Evolutionary conservation across 2,329 filamentous ascomycete species (phyloP).

Genomic region (Myriosclerotinia scirpicola): DNA sequence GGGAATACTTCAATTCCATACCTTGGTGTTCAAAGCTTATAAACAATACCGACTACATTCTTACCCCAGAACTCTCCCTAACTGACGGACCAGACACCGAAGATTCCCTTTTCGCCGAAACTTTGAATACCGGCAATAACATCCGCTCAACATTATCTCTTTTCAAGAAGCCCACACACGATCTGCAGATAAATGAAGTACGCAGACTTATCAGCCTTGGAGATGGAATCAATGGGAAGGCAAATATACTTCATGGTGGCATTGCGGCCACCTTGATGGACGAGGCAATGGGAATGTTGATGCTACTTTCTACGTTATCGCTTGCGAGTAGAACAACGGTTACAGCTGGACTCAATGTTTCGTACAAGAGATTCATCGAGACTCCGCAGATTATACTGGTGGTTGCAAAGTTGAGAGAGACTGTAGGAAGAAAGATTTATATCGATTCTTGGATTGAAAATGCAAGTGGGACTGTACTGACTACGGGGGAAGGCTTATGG

Average conservation of each 20-base stretch:
- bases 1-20: slow-evolving; percentile 42
- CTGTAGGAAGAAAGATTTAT: slow-evolving; percentile 54
- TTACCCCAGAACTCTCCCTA: slow-evolving; percentile 45
- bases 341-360: slow-evolving; percentile 55
- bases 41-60: slow-evolving; percentile 44
- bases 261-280: slow-evolving; percentile 59
- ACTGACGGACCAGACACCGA: slow-evolving; percentile 44
- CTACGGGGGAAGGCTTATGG: slow-evolving; percentile 53
- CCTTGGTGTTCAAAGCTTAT: slow-evolving; percentile 53
- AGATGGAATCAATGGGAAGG: slow-evolving; percentile 53
- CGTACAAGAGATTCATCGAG: slow-evolving; percentile 51
- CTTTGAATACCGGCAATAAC: slow-evolving; percentile 52
- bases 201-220: slow-evolving; percentile 45
- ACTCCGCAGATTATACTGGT: slow-evolving; percentile 51
- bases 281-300: slow-evolving; percentile 54
- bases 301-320: slow-evolving; percentile 32
- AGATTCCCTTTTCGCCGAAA: slow-evolving; percentile 54
- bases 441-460: slow-evolving; percentile 50
- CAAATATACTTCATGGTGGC: slow-evolving; percentile 56
- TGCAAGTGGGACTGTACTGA: slow-evolving; percentile 48
- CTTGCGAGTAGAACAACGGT: slow-evolving; percentile 38
- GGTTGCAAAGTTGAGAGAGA: slow-evolving; percentile 45
- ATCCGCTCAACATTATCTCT: slow-evolving; percentile 49
- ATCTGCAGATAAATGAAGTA: slow-evolving; percentile 21
- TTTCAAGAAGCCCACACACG: slow-evolving; percentile 42